Conservation (phyloP, 257 asterid species). For the Anisodus acutangulus region DNA sequence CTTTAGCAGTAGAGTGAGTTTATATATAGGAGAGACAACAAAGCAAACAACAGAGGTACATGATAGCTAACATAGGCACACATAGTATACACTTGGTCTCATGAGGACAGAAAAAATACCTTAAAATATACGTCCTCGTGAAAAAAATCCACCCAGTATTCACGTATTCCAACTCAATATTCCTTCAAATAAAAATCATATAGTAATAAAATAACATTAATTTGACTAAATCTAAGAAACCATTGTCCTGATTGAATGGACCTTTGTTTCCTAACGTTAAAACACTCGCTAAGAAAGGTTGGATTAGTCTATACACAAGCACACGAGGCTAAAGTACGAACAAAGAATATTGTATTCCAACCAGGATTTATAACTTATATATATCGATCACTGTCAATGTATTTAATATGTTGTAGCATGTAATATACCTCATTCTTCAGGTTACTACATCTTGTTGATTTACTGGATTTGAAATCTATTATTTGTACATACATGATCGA, state of each 20-base stretch:
- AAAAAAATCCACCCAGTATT: neutral
- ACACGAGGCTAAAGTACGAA: slow-evolving; percentile 21
- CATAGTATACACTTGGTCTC: slow-evolving; percentile 32
- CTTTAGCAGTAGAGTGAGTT: neutral
- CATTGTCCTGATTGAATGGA: slow-evolving; percentile 40
- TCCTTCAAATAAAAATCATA: neutral
- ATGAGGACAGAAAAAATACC: slow-evolving; percentile 22
- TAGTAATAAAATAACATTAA: slow-evolving; percentile 26
- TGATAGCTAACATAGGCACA: slow-evolving; percentile 45
- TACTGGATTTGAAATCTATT: too few relatives aligned
- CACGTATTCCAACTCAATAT: slow-evolving; percentile 33
- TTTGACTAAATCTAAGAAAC: slow-evolving; percentile 43
- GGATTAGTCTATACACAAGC: slow-evolving; percentile 10
- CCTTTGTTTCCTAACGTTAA: slow-evolving; percentile 44
- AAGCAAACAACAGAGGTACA: slow-evolving; percentile 43
- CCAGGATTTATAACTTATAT: neutral
- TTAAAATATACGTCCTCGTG: slow-evolving; percentile 14
- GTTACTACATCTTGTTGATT: too few relatives aligned
- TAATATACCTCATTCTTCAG: neutral
- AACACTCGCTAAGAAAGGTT: slow-evolving; percentile 31
- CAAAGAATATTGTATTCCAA: neutral
- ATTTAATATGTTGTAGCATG: neutral
- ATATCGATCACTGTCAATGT: neutral
- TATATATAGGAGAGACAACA: slow-evolving; percentile 39
- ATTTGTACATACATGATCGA: too few relatives aligned